Evolutionary conservation across 306 rosid species (phyloP), one percentile per base, ranked within the genome.

Genomic region (Hylodesmum podocarpum): DNA sequence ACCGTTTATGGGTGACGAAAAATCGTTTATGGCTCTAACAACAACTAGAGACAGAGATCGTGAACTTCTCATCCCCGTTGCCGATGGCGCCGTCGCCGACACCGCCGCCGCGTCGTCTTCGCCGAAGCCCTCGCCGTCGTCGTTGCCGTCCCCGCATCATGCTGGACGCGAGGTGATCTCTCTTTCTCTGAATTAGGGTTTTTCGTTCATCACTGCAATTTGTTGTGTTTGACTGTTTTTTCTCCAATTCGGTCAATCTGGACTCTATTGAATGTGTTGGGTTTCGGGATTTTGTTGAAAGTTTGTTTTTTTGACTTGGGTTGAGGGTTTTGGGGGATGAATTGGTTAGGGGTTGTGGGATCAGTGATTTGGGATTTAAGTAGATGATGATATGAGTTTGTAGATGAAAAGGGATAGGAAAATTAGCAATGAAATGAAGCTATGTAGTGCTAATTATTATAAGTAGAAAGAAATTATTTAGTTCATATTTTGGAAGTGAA

Each of bases 41-140:
- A 84, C 83, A 27, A 79, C 68, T 77, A 90, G 96, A 86, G 97
- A 90, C 55, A 78, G 88, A 81, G 97, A 93, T 86, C 94, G 90
- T 15, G 96, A 93, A 85, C 97, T 90, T 78, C 94, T 93, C 37
- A 86, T 93, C 78, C 94, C 96, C 46, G 93, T 90, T 34, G 88
- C 89, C n/a, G 80, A 87, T 18, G 11, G 82, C 31, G 73, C 62
- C 57, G 73, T 37, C 36, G 51, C 54, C 63, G 73, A 40, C 10
- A 28, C 2, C 27, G 41, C 76, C 9, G 53, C 73, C 12, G 78
- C 78, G 2, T 49, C 83, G 2, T 49, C 83, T 0, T 79, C 91
- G 15, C 78, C 86, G 53, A 93, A 64, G 31, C 70, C 94, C 0
- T 82, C 93, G 0, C 79, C 89, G 0, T 86, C 96, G 0, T 81